Percentiles rank a stretch among this genome's conserved stretches.
These are phyloP conservation scores for Peronospora belbahrii DNA, from an alignment of 352 stramenopile genomes.

Conservation along the genomic window DNA sequence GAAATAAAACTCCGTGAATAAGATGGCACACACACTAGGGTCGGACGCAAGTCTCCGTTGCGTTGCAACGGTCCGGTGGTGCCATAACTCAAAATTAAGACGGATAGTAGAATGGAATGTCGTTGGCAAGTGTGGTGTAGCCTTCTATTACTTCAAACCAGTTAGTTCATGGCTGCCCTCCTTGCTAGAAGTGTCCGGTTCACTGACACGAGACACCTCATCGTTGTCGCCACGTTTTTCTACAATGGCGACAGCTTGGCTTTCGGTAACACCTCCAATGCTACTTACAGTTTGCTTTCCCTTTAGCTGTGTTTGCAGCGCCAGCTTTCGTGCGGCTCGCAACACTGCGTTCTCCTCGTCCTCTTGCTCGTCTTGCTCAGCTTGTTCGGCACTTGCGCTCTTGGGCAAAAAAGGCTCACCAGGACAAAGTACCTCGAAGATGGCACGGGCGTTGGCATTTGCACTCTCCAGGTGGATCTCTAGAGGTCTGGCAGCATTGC, in stretches of 20 bases:
- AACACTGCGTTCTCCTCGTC: slow-evolving; percentile 56
- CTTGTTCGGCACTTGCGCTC: slow-evolving; percentile 14
- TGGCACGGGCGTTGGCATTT: slow-evolving; percentile 41
- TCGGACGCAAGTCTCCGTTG: slow-evolving; percentile 3
- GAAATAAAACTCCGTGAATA: slow-evolving; percentile 13
- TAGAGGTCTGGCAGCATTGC: slow-evolving; percentile 23
- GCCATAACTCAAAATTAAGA: neutral
- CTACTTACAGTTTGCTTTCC: neutral
- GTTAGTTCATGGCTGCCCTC: neutral
- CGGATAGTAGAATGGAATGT: neutral
- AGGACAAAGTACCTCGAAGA: slow-evolving; percentile 29
- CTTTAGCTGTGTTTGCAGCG: neutral
- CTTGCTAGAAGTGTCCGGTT: neutral
- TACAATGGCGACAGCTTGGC: neutral
- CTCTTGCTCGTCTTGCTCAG: slow-evolving; percentile 38
- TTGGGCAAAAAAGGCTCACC: slow-evolving; percentile 28
- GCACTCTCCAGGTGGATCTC: slow-evolving; percentile 60
- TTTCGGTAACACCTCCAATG: neutral
- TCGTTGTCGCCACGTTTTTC: neutral
- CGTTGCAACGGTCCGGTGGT: slow-evolving; percentile 5
- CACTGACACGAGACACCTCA: neutral
- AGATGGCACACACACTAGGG: slow-evolving; percentile 9
- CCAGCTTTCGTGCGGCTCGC: slow-evolving; percentile 41
- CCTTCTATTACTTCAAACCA: neutral
- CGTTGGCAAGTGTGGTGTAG: neutral